Conservation (phyloP, 805 yeast genomes). For the Torulaspora quercuum region DNA sequence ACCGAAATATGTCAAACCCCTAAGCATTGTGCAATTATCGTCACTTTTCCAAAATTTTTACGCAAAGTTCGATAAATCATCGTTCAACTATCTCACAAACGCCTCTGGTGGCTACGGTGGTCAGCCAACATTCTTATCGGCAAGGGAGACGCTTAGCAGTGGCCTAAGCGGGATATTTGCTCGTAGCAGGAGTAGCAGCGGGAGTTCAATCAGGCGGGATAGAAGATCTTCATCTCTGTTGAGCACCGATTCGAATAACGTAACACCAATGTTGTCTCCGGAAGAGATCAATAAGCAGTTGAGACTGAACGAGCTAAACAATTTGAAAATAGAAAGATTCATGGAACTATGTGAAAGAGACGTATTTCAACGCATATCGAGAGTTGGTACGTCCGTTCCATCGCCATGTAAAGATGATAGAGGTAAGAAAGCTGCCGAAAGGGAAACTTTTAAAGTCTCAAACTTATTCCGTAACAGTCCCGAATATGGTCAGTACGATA, state of each 20-base stretch:
- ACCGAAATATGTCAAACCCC: slow-evolving; percentile 35
- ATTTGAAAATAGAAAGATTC: slow-evolving; percentile 28
- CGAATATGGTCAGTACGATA: slow-evolving; percentile 33
- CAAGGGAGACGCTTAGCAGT: slow-evolving; percentile 33
- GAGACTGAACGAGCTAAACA: slow-evolving; percentile 26
- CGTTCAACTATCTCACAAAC: slow-evolving; percentile 27
- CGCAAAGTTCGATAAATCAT: slow-evolving; percentile 30
- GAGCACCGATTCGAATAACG: slow-evolving; percentile 27
- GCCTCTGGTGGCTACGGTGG: neutral
- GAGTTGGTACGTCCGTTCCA: slow-evolving; percentile 35
- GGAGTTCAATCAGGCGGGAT: slow-evolving; percentile 22
- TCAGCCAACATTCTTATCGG: slow-evolving; percentile 23
- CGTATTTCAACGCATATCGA: slow-evolving; percentile 29
- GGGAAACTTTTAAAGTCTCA: slow-evolving; percentile 21
- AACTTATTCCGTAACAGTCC: slow-evolving; percentile 34
- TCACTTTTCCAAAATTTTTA: slow-evolving; percentile 34
- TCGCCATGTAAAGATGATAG: slow-evolving; percentile 16
- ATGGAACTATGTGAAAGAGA: slow-evolving; percentile 35
- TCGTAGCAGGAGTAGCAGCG: slow-evolving; percentile 35
- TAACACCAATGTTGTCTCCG: slow-evolving; percentile 31
- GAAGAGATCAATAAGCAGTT: slow-evolving; percentile 33
- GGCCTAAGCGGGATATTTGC: slow-evolving; percentile 38
- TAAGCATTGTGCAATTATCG: slow-evolving; percentile 30
- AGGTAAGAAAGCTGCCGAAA: slow-evolving; percentile 5
- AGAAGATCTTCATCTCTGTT: slow-evolving; percentile 34